phyloP scores from a whole-genome alignment of 2,329 filamentous ascomycete genomes.

The Fusarium secorum region DNA sequence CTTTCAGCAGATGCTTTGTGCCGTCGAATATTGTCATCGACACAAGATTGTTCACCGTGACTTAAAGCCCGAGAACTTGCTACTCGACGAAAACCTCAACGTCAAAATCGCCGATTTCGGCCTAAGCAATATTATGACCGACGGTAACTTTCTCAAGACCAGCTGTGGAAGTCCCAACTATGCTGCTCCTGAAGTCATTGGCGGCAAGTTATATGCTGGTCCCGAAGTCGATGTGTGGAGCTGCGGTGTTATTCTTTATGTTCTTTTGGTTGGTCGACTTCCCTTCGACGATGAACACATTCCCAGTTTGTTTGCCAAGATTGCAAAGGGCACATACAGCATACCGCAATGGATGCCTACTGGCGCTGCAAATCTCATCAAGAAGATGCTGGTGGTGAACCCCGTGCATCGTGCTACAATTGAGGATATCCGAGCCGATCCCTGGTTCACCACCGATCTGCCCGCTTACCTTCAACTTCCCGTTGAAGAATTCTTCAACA shows the following conservation, averaged over 20 bases:
- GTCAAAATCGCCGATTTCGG: conserved; percentile 99
- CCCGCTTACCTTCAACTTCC: conserved; percentile 87
- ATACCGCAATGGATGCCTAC: conserved; percentile 90
- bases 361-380: conserved; percentile 83
- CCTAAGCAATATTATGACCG: conserved; percentile 99
- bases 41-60: conserved; percentile 99
- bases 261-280: conserved; percentile 80
- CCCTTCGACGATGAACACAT: conserved; percentile 99
- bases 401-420: conserved; percentile 94
- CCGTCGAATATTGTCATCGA: conserved; percentile 97
- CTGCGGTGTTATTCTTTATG: conserved; percentile 89
- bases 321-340: conserved; percentile 90
- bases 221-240: conserved; percentile 99
- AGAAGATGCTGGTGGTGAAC: conserved; percentile 93
- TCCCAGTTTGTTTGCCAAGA: conserved; percentile 96
- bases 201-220: conserved; percentile 95
- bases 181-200: conserved; percentile 96
- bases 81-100: conserved; percentile 94
- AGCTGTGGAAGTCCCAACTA: conserved; percentile 99
- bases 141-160: conserved; percentile 98
- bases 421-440: conserved; percentile 88
- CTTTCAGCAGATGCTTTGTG: conserved; percentile 99
- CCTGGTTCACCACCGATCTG: conserved; percentile 91
- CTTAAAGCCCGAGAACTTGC: conserved; percentile 94
- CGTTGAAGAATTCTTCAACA: conserved; percentile 90